Conservation (phyloP, 2,329 filamentous ascomycete genomes). For the Calonectria hawksworthii region DNA sequence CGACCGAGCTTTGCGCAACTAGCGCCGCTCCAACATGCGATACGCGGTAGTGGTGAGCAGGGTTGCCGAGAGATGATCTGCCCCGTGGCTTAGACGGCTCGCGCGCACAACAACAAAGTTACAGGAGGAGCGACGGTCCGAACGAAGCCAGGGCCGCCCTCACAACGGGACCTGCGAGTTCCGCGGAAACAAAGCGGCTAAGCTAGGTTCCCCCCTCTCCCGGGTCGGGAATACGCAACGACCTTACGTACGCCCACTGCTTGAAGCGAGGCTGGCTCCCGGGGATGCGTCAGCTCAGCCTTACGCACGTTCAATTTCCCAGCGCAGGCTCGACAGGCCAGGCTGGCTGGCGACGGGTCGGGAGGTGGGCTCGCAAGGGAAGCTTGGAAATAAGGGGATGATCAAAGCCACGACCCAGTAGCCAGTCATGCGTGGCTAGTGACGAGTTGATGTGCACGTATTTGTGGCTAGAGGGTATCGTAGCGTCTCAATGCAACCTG, state of each 20-base stretch:
- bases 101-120: neutral
- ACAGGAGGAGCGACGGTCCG: slow-evolving; percentile 2
- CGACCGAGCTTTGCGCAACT: slow-evolving; percentile 6
- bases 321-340: neutral
- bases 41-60: neutral
- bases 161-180: neutral
- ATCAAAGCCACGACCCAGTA: neutral
- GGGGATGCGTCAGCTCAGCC: slow-evolving; percentile 25
- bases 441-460: neutral
- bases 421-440: neutral
- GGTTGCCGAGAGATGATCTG: neutral
- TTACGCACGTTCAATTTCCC: slow-evolving; percentile 15
- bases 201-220: too few relatives aligned
- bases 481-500: neutral
- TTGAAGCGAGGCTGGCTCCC: neutral
- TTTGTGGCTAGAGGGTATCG: neutral
- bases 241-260: slow-evolving; percentile 19
- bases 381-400: neutral
- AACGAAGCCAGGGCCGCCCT: neutral
- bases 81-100: neutral
- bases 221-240: slow-evolving; percentile 22
- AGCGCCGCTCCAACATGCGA: neutral
- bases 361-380: neutral
- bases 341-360: neutral
- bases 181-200: slow-evolving; percentile 8